Conservation (phyloP, 352 stramenopile genomes). For the Pythium monospermum region DNA sequence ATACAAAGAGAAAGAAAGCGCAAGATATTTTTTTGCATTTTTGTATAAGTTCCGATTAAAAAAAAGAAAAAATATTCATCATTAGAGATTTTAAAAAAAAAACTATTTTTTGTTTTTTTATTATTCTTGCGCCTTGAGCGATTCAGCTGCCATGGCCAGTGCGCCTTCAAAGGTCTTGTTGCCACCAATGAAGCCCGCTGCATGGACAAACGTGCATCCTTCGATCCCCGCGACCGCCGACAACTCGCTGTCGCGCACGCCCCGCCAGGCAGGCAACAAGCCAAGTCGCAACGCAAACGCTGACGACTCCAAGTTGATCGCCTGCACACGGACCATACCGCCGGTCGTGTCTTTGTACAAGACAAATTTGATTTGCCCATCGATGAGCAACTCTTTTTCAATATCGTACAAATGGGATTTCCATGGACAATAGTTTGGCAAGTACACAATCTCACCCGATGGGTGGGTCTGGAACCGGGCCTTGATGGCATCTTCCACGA, state of each 20-base stretch:
- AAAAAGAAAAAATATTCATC: too few relatives aligned
- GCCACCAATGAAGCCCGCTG: constrained; percentile 98
- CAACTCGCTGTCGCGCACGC: constrained; percentile 93
- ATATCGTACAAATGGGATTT: constrained; percentile 96
- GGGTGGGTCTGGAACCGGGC: constrained; percentile 86
- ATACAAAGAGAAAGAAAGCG: constrained; percentile 3
- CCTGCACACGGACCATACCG: constrained; percentile 95
- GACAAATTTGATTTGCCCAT: constrained; percentile 95
- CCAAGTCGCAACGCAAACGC: constrained; percentile 92
- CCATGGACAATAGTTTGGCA: constrained; percentile 93
- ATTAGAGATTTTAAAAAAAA: too few relatives aligned
- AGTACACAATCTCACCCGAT: constrained; percentile 91
- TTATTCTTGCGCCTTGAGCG: constrained; percentile 32
- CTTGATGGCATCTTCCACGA: constrained; percentile 91
- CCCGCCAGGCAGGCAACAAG: constrained; percentile 91
- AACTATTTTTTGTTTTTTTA: too few relatives aligned
- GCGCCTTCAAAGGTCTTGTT: constrained; percentile 95
- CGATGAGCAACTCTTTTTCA: constrained; percentile 88
- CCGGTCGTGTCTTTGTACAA: constrained; percentile 93
- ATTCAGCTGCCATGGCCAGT: constrained; percentile 90
- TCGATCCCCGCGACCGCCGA: constrained; percentile 84
- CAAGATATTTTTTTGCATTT: constrained; percentile 5
- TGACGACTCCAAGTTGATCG: constrained; percentile 90
- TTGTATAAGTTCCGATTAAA: too few relatives aligned
- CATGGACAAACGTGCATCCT: constrained; percentile 96